phyloP scores from a whole-genome alignment of 805 yeast genomes.

The Maudiozyma barnettii region DNA sequence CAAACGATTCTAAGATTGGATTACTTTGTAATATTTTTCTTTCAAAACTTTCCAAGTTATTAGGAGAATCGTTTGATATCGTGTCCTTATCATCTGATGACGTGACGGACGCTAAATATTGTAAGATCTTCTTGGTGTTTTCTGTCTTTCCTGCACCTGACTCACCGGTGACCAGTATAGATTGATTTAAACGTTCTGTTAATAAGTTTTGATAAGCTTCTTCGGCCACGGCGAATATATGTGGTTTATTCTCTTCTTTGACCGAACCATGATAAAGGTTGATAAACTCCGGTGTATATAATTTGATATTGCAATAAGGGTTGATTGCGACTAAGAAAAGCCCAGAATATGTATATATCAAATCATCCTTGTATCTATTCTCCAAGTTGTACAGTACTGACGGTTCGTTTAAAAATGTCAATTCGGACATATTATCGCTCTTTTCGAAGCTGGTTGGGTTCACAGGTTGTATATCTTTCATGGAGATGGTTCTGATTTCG shows the following conservation, averaged over 20 bases:
- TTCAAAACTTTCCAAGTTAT: slow-evolving; percentile 44
- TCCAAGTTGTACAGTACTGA: slow-evolving; percentile 82
- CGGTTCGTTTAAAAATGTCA: slow-evolving; percentile 90
- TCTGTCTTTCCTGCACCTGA: slow-evolving; percentile 99
- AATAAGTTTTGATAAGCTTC: slow-evolving; percentile 72
- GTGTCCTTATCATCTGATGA: slow-evolving; percentile 20
- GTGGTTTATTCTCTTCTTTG: slow-evolving; percentile 56
- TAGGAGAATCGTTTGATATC: not conserved
- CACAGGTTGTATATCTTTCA: slow-evolving; percentile 38
- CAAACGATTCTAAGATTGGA: slow-evolving; percentile 92
- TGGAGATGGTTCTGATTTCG: slow-evolving; percentile 10
- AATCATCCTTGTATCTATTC: slow-evolving; percentile 64
- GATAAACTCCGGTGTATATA: slow-evolving; percentile 55
- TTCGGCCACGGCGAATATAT: slow-evolving; percentile 84
- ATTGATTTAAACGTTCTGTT: slow-evolving; percentile 64
- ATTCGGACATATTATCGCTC: slow-evolving; percentile 90
- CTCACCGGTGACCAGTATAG: slow-evolving; percentile 95
- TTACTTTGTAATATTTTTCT: slow-evolving; percentile 84
- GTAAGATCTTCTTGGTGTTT: slow-evolving; percentile 89
- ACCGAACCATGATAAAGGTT: slow-evolving; percentile 43
- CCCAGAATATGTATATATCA: slow-evolving; percentile 91
- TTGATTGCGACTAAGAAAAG: slow-evolving; percentile 90
- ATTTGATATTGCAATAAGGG: slow-evolving; percentile 70
- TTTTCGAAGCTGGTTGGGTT: slow-evolving; percentile 87
- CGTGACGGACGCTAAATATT: slow-evolving; percentile 76